Percentiles rank a stretch among this genome's conserved stretches.
These are phyloP conservation scores for Astragalus glycyphyllos DNA, from an alignment of 306 rosid species.

Conservation along the genomic window DNA sequence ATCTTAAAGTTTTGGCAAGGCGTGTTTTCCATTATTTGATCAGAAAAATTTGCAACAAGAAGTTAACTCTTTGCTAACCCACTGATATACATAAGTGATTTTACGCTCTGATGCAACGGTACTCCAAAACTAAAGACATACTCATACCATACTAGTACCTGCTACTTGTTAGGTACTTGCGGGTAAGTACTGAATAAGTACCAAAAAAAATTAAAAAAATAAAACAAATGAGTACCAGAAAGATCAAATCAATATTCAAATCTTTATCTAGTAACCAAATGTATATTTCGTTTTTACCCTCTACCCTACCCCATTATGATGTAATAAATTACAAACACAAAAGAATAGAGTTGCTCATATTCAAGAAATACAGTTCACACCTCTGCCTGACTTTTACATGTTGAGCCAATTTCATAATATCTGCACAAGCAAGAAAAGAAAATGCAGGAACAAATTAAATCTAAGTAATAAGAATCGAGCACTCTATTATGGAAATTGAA, in stretches of 20 bases:
- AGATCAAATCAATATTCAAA: constrained; percentile 9
- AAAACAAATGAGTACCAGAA: neutral
- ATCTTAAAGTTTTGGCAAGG: constrained; percentile 29
- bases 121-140: too few species aligned
- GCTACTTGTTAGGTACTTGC: too few species aligned
- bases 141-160: too few species aligned
- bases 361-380: constrained; percentile 51
- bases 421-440: constrained; percentile 57
- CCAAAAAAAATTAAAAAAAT: too few species aligned
- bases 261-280: constrained; percentile 15
- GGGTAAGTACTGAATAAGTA: too few species aligned
- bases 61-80: constrained; percentile 13
- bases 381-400: constrained; percentile 93
- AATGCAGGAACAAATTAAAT: constrained; percentile 14
- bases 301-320: neutral
- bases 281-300: neutral
- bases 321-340: constrained; percentile 15
- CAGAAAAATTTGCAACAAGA: constrained; percentile 11
- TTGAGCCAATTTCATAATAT: constrained; percentile 79
- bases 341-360: constrained; percentile 27
- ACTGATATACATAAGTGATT: neutral
- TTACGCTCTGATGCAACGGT: too few species aligned
- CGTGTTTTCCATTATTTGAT: neutral
- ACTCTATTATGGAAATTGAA: constrained; percentile 26
- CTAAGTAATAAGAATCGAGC: constrained; percentile 14